Evolutionary conservation across 1,139 yeast genomes (phyloP).

Genomic region (Saccharomyces hybrid): DNA sequence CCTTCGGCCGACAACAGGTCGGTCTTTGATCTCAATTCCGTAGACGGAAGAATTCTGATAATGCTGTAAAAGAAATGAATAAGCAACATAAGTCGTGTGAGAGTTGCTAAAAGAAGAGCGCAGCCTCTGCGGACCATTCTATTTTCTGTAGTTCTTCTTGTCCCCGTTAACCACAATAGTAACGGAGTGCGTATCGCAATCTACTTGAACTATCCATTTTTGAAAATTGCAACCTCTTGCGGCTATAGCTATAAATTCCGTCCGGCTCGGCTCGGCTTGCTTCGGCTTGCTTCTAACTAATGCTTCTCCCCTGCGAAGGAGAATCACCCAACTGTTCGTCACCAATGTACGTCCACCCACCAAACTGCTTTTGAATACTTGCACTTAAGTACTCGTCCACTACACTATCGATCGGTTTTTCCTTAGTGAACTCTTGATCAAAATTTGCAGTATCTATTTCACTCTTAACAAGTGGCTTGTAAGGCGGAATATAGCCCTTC

Average conservation of each 20-base stretch:
- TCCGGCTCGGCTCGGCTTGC: background rate
- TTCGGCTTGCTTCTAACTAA: conserved; percentile 9
- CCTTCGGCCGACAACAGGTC: background rate
- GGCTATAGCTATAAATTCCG: background rate
- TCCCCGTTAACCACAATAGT: too few relatives aligned
- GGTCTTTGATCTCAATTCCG: background rate
- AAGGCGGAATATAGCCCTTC: conserved; percentile 91
- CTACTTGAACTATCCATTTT: background rate
- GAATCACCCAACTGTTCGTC: conserved; percentile 34
- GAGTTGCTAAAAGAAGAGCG: background rate
- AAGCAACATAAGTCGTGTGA: background rate
- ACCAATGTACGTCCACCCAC: conserved; percentile 96
- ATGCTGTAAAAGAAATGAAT: background rate
- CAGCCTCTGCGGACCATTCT: background rate
- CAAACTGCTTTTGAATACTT: conserved; percentile 90
- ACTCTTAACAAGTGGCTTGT: conserved; percentile 85
- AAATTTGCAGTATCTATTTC: conserved; percentile 86
- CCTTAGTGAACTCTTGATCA: conserved; percentile 86
- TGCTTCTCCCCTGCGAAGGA: conserved; percentile 22
- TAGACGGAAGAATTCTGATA: background rate
- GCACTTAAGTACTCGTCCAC: conserved; percentile 84
- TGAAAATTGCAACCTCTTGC: background rate
- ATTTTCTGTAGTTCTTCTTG: background rate
- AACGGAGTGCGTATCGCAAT: background rate
- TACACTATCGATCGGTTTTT: conserved; percentile 92